Base-by-base conservation (phyloP, 2,329 filamentous ascomycete genomes). In the Pezicula carpinea region DNA sequence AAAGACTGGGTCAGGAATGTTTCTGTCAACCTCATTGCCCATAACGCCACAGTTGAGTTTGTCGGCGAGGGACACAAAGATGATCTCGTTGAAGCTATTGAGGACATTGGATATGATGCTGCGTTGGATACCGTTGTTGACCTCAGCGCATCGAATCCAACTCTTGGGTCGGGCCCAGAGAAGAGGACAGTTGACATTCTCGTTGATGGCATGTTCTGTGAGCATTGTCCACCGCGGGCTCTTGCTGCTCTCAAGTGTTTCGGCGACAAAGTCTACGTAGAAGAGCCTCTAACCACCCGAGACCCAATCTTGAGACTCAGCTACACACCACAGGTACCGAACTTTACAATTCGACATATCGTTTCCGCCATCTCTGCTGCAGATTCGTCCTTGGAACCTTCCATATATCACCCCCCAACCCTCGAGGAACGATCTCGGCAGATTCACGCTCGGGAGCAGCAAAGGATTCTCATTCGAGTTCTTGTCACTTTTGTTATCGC, bases 391-490 rank as follows among this genome's bases (percentile, higher is more conserved):
- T 85, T 96, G 51, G 70, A 69, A 21, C 79, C 84, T 1, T 81
- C 77, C 2, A 78, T 96, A 11, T 84, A 89, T 61, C 88, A 92
- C 53, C 84, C 88, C 0, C 87, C 87, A 0, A 90, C 85, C 0
- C 76, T 96, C 4, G 91, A 96, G 65, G 88, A 96, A 59, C 80
- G 87, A 8, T 88, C 89, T 3, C 80, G 79, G 53, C 71, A 74
- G 33, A 88, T 96, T 61, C 84, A 87, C 51, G 73, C 74, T 17
- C 78, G 77, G 48, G 88, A 95, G 58, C 80, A 85, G 58, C 76
- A 71, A 19, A 76, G 83, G 26, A 77, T 95, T 13, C 66, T 91
- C 0, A 71, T 78, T 49, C 83, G 91, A n/a, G 75, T 89, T 14
- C 61, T 86, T 1, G 73, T 95, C 46, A 85, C 88, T 1, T 65